phyloP scores from a whole-genome alignment of 805 yeast genomes.

The Pichia manshurica region DNA sequence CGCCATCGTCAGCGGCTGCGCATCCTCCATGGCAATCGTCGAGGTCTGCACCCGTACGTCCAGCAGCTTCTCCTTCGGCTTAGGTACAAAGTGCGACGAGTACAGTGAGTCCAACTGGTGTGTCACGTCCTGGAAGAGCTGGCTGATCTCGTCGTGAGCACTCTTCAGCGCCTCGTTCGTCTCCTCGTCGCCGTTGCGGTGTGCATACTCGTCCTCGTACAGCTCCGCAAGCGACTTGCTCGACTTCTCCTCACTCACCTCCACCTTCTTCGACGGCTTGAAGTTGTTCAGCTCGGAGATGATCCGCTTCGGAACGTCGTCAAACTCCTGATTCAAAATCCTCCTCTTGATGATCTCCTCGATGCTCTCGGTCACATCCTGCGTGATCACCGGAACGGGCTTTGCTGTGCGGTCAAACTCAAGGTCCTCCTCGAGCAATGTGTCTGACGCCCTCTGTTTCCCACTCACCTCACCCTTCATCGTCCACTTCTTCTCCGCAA shows the following conservation, averaged over 20 bases:
- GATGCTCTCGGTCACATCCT: slow-evolving; percentile 75
- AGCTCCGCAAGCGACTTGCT: slow-evolving; percentile 83
- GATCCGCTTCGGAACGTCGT: slow-evolving; percentile 73
- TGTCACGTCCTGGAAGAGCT: slow-evolving; percentile 53
- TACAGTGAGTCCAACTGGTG: slow-evolving; percentile 81
- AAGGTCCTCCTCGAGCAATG: slow-evolving; percentile 72
- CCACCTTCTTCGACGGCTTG: slow-evolving; percentile 47
- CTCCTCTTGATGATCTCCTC: slow-evolving; percentile 88
- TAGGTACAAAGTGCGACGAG: slow-evolving; percentile 93
- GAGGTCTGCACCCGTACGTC: slow-evolving; percentile 81
- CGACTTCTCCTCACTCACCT: slow-evolving; percentile 79
- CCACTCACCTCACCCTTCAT: slow-evolving; percentile 88
- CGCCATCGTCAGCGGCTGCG: slow-evolving; percentile 84
- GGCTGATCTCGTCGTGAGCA: slow-evolving; percentile 74
- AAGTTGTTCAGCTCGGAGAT: slow-evolving; percentile 61
- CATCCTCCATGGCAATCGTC: slow-evolving; percentile 88
- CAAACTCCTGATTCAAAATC: slow-evolving; percentile 68
- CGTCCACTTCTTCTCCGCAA: slow-evolving; percentile 90
- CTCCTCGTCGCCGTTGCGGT: slow-evolving; percentile 32
- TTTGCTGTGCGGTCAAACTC: slow-evolving; percentile 92
- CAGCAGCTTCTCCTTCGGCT: slow-evolving; percentile 72
- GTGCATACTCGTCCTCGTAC: slow-evolving; percentile 74
- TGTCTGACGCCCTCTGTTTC: slow-evolving; percentile 75
- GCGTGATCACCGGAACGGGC: slow-evolving; percentile 93
- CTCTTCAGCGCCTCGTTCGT: slow-evolving; percentile 56